Evolutionary conservation across 2,329 filamentous ascomycete genomes (phyloP).

Genomic region (Penicillium sp.): DNA sequence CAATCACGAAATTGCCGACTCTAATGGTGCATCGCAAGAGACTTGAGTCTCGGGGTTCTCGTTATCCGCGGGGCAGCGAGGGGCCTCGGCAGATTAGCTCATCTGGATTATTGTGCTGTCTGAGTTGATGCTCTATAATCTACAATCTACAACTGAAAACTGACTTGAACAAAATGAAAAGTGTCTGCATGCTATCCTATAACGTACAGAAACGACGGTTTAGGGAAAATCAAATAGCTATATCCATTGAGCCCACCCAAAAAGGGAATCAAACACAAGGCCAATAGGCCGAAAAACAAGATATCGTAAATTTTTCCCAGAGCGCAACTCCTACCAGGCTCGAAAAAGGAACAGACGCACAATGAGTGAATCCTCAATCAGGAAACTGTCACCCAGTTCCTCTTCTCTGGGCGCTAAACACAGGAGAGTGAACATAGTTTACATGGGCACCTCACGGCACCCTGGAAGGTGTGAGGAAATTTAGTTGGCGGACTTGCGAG

Average conservation of each 20-base stretch:
- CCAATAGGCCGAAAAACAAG: constrained; percentile 29
- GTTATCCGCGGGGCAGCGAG: constrained; percentile 10
- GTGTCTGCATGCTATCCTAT: constrained; percentile 37
- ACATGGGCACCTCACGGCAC: constrained; percentile 12
- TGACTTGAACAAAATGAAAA: constrained; percentile 26
- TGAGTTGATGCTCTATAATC: neutral
- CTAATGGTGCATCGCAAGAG: constrained; percentile 1
- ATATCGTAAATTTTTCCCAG: constrained; percentile 33
- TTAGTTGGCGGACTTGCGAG: constrained; percentile 56
- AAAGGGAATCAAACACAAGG: constrained; percentile 29
- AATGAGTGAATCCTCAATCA: neutral
- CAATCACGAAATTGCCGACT: neutral
- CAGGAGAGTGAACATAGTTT: constrained; percentile 26
- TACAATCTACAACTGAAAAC: neutral
- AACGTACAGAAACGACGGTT: constrained; percentile 34
- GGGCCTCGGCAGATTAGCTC: constrained; percentile 24
- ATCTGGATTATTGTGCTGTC: neutral
- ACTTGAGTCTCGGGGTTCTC: neutral
- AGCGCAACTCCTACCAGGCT: constrained; percentile 34
- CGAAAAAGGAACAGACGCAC: constrained; percentile 24
- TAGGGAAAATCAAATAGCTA: constrained; percentile 34
- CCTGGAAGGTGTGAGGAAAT: constrained; percentile 1
- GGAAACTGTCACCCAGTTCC: constrained; percentile 11
- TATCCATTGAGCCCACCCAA: constrained; percentile 40
- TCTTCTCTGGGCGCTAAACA: constrained; percentile 24